A percentile compares a stretch with the other conserved stretches of the same genome.
These are phyloP conservation scores for Toxoplasma gondii DNA, from an alignment of 169 alveolate genomes.

Conservation along the genomic window DNA sequence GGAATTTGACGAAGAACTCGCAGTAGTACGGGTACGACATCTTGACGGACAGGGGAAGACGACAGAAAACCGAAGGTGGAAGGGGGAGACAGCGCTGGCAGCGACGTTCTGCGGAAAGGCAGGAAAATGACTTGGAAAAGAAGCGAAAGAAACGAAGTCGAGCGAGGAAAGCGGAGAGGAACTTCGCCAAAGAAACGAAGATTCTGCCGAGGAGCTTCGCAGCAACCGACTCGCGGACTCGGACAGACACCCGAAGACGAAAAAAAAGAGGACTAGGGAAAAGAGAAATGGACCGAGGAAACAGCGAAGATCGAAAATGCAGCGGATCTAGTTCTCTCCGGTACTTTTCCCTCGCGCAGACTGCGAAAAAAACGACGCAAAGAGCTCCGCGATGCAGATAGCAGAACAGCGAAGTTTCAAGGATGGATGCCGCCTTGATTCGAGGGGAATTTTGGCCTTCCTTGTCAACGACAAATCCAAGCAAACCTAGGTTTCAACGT, in stretches of 20 bases:
- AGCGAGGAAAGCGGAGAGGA: neutral
- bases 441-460: no score
- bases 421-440: no score
- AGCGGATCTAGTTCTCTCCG: neutral
- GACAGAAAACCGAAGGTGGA: neutral
- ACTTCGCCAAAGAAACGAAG: neutral
- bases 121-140: neutral
- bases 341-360: neutral
- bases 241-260: neutral
- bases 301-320: no score
- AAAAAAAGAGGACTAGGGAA: neutral
- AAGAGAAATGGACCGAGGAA: neutral
- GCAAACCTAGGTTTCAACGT: no score
- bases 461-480: no score
- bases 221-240: neutral
- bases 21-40: constrained; percentile 78
- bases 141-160: neutral
- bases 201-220: neutral
- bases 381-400: neutral
- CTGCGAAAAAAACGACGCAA: neutral
- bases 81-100: neutral
- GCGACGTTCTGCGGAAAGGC: neutral
- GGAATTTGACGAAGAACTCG: constrained; percentile 76
- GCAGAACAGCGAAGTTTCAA: no score
- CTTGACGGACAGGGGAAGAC: neutral